Evolutionary conservation across 805 yeast species (phyloP), one percentile per base, ranked within the genome.

Genomic region (Candida boleticola): DNA sequence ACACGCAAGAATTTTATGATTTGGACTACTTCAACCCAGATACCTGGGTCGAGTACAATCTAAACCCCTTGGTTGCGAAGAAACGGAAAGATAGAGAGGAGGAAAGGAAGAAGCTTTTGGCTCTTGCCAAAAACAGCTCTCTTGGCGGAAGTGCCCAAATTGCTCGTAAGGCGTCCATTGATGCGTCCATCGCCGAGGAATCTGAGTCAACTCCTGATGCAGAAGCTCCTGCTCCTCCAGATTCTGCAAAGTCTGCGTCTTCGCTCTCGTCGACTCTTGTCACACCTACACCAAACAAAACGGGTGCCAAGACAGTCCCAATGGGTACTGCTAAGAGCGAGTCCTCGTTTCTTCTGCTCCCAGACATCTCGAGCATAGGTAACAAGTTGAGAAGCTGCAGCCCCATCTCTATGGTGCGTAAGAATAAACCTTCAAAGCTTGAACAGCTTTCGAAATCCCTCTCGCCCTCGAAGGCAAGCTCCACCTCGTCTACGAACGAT

Each of bases 21-120:
- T 57, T 89, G 18, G 96, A 90, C 66, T 87, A 77, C 52, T 90
- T 85, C 54, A 83, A 90, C 52, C 85, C 88, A 1, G 74, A 87
- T 6, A 77, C 79, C 13, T 90, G 97, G 97, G 80, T 77, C 7
- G 76, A 82, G 47, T 82, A 83, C 54, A 80, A 82, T 39, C 62
- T 89, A 30, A 83, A 84, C 23, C 97, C 97, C 0, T 64, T 87
- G 37, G 93, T 88, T 1, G 64, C 78, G 25, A 62, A 57, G 41
- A 58, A 54, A 46, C 52, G 70, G 51, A 61, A 51, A 25, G 19
- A 48, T 25, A 38, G 50, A 22, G 71, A 66, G 29, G 35, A 35
- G 9, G 29, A 14, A 14, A 60, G 58, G 5, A 50, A 71, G 25
- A 37, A 40, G 27, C 14, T 20, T 14, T 16, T 20, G 34, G n/a